Evolutionary conservation across 176 grass and related monocot genomes (phyloP).

Genomic region (Lolium rigidum): DNA sequence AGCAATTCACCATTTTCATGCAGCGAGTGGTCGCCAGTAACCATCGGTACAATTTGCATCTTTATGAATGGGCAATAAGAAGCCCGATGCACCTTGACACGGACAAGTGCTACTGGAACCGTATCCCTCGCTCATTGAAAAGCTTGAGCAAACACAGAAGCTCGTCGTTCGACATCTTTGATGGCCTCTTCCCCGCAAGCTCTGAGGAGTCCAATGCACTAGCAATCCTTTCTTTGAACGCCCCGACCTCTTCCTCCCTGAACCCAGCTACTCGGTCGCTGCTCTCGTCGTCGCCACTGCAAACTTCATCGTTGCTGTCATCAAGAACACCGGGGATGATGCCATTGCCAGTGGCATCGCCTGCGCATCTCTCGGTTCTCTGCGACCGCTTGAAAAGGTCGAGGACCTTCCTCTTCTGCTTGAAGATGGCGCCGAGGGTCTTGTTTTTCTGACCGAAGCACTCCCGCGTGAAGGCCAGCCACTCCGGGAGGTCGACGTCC

Average conservation of each 20-base stretch:
- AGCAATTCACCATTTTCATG: neutral
- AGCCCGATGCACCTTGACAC: neutral
- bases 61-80: neutral
- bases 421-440: conserved; percentile 92
- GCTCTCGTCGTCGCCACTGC: neutral
- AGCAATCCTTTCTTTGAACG: conserved; percentile 63
- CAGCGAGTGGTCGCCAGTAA: too few species aligned
- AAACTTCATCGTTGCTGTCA: neutral
- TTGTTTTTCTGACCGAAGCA: conserved; percentile 93
- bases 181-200: conserved; percentile 64
- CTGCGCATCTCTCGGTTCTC: neutral
- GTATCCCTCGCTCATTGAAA: conserved; percentile 70
- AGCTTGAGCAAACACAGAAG: conserved; percentile 63
- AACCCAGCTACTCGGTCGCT: conserved; percentile 18
- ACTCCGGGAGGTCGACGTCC: conserved; percentile 59
- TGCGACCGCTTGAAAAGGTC: conserved; percentile 54
- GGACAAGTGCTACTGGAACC: conserved; percentile 55
- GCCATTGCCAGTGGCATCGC: neutral
- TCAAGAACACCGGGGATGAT: conserved; percentile 12
- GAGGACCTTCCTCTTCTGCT: conserved; percentile 82
- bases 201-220: conserved; percentile 54
- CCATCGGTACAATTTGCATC: neutral
- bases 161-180: conserved; percentile 78
- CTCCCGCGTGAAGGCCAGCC: conserved; percentile 77
- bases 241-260: conserved; percentile 36